Evolutionary conservation across 805 yeast species (phyloP), one percentile per base, ranked within the genome.

Genomic region (Saturnispora dispora): DNA sequence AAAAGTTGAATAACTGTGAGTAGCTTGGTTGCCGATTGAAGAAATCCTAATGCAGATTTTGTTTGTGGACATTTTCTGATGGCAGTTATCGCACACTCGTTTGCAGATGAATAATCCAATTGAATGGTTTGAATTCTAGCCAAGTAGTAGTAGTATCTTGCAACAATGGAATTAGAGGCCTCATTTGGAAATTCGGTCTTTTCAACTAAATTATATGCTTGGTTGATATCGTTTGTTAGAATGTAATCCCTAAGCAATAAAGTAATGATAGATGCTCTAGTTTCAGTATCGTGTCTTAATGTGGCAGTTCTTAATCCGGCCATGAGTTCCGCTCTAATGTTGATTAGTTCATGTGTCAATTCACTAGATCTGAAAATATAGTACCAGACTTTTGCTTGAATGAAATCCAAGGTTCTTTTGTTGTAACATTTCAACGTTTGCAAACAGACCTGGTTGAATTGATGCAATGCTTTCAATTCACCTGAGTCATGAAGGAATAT

Each of bases 41-140:
- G 67, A 66, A 93, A 93, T 2, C 99, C 99, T 43, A 76, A 68
- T 8, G 96, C 88, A 54, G 82, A 79, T 43, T 78, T 75, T 1
- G 95, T 87, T 67, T 88, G 96, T 27, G 99, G 98, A 9, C 95
- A 90, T 67, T 93, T 93, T 72, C 99, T 83, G 50, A 90, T 85
- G 2, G 99, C 96, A n/a, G 93, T 88, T 51, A 88, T 85, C 52
- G 87, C 86, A 63, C 82, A 88, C 62, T 90, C 96, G 62, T 85
- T 83, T 1, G 98, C 96, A 18, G 86, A 74, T 2, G 96, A 82
- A 68, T 93, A 93, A 69, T 93, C 90, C 59, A 93, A 79, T 71
- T 91, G 98, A 58, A 93, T 83, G 4, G 97, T 88, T 61, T 81
- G 82, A 62, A 93, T 87, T 57, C 85, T 82, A n/a, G 96, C 91